Base-by-base conservation (phyloP, 2,329 filamentous ascomycete genomes). In the Hortaea sp. region DNA sequence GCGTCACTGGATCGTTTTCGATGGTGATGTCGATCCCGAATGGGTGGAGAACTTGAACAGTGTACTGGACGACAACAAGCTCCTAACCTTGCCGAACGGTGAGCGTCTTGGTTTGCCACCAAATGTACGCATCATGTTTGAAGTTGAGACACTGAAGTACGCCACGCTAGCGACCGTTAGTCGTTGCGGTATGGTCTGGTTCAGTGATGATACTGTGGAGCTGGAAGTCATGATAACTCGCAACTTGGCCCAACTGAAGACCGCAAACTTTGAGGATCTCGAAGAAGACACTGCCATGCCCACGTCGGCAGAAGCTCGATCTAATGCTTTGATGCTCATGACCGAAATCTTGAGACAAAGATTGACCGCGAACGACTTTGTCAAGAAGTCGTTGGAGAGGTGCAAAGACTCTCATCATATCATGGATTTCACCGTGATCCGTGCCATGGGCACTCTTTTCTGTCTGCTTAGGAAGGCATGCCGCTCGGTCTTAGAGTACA, bases 181-280 rank as follows among this genome's bases (percentile, higher is more conserved):
- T 81, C 88, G 92, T 70, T 99, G 92, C 65, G 92, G 92, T 76
- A 99, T 99, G 92, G 94, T 99, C 10, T 99, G 92, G 92, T 98
- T 97, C 70, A 98, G 88, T 63, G 90, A 95, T 59, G 94, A 98
- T 62, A 97, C 89, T 29, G 90, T 99, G 37, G 90, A 88, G 30
- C 79, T 90, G 1, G 78, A 78, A 54, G 95, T 98, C 85, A 85
- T 97, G 81, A 84, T 97, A 37, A 75, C 80, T 52, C 87, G 97
- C 67, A 95, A 98, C 60, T 78, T 98, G 44, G 81, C 92, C 50
- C 81, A 83, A 41, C 78, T 98, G 35, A 82, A 84, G 56, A 84
- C 81, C 3, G 82, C 87, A 47, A 81, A 86, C 0, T 95, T 98
- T 58, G 92, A 98, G 59, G 92, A 98, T 57, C 73, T 98, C 31